phyloP scores from a whole-genome alignment of 108 stramenopile species.

The Skeletonema menzelii region DNA sequence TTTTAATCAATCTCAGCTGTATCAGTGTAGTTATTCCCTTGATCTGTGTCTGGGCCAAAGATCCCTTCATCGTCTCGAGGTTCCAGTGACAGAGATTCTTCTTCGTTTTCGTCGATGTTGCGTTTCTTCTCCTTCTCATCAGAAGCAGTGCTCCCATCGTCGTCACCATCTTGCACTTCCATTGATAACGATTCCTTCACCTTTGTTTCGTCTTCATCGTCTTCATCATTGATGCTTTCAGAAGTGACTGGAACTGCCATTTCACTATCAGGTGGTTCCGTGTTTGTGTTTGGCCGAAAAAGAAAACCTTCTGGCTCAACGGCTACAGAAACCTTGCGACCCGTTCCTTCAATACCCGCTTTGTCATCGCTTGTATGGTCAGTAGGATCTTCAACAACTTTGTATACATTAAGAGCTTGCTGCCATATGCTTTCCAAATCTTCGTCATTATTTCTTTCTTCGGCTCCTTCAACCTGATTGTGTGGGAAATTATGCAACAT shows the following conservation, averaged over 20 bases:
- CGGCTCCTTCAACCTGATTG: background rate
- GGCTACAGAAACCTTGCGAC: background rate
- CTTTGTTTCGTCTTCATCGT: background rate
- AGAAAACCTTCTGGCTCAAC: background rate
- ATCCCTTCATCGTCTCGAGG: no score
- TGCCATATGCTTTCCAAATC: conserved; percentile 15
- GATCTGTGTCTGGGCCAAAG: no score
- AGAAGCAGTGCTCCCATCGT: background rate
- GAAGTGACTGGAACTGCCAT: background rate
- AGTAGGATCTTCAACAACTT: background rate
- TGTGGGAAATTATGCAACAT: background rate
- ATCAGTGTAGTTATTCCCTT: no score
- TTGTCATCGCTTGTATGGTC: background rate
- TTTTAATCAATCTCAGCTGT: no score
- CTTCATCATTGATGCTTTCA: background rate
- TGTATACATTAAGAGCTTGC: conserved; percentile 15
- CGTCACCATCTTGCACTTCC: background rate
- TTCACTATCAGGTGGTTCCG: background rate
- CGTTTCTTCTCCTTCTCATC: background rate
- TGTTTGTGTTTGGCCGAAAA: background rate
- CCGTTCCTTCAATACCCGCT: no score
- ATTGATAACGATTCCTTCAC: background rate
- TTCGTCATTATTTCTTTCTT: conserved; percentile 17
- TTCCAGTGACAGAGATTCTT: background rate
- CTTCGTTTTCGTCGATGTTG: background rate